Evolutionary conservation across 2,329 filamentous ascomycete species (phyloP).

Genomic region (Pseudogymnoascus sp.): DNA sequence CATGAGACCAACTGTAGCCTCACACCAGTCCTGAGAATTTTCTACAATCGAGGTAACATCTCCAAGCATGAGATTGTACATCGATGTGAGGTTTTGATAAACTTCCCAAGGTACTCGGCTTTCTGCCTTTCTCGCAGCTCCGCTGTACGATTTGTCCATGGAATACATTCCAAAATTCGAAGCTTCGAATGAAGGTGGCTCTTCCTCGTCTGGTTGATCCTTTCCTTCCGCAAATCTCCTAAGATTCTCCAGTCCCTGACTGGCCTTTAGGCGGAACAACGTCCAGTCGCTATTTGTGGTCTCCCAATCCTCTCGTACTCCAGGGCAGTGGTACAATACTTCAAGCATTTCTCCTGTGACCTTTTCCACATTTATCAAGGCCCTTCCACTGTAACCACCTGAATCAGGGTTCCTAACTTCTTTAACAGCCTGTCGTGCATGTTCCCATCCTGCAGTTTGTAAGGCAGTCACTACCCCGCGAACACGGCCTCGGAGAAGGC

Average conservation of each 20-base stretch:
- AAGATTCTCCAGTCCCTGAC: slow-evolving; percentile 61
- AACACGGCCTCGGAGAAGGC: slow-evolving; percentile 69
- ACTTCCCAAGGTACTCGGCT: slow-evolving; percentile 85
- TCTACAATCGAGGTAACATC: slow-evolving; percentile 67
- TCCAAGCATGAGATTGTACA: slow-evolving; percentile 77
- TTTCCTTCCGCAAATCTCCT: slow-evolving; percentile 72
- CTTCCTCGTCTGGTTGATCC: slow-evolving; percentile 37
- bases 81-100: slow-evolving; percentile 71
- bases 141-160: slow-evolving; percentile 55
- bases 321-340: slow-evolving; percentile 67
- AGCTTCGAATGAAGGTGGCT: slow-evolving; percentile 33
- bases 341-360: slow-evolving; percentile 62
- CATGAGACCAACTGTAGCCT: slow-evolving; percentile 74
- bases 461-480: slow-evolving; percentile 59
- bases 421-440: slow-evolving; percentile 57
- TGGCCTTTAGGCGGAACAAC: slow-evolving; percentile 69
- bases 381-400: slow-evolving; percentile 62
- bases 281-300: slow-evolving; percentile 75
- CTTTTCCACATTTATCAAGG: slow-evolving; percentile 69
- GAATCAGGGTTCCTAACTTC: slow-evolving; percentile 49
- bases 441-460: slow-evolving; percentile 67
- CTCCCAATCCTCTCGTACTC: slow-evolving; percentile 65
- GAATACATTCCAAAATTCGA: slow-evolving; percentile 36
- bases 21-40: slow-evolving; percentile 82
- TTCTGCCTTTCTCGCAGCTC: slow-evolving; percentile 64